Conservation (phyloP, 805 yeast species). For the Metschnikowia peoriensis region DNA sequence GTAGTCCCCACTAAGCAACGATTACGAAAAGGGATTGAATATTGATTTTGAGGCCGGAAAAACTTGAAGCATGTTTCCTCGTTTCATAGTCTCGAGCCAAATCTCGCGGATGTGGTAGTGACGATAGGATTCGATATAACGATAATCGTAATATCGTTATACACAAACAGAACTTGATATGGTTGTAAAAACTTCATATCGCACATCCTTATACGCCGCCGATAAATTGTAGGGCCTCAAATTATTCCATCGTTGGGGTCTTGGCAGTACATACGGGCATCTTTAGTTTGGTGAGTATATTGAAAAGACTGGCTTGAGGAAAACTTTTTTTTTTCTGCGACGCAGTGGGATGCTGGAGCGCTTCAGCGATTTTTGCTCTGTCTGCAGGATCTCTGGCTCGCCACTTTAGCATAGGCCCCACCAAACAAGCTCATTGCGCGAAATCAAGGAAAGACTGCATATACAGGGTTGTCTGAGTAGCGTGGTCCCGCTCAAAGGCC, state of each 20-base stretch:
- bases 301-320: conserved; percentile 10
- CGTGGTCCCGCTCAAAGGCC: background rate
- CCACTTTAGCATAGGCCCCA: background rate
- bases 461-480: background rate
- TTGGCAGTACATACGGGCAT: conserved; percentile 41
- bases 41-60: too few relatives aligned
- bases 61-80: too few relatives aligned
- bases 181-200: background rate
- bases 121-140: background rate
- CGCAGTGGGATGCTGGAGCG: conserved; percentile 7
- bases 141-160: background rate
- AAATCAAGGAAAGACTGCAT: background rate
- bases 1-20: too few relatives aligned
- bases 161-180: background rate
- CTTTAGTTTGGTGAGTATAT: conserved; percentile 20
- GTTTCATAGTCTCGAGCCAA: too few relatives aligned
- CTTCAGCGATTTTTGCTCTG: background rate
- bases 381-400: conserved; percentile 5
- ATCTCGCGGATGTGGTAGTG: too few relatives aligned
- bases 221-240: background rate
- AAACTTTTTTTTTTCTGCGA: conserved; percentile 17
- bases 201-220: background rate
- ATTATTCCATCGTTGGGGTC: background rate
- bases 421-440: background rate
- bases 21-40: too few relatives aligned